These are phyloP conservation scores for Suillus weaverae DNA, from an alignment of 768 basidiomycete species.

Conservation along the genomic window DNA sequence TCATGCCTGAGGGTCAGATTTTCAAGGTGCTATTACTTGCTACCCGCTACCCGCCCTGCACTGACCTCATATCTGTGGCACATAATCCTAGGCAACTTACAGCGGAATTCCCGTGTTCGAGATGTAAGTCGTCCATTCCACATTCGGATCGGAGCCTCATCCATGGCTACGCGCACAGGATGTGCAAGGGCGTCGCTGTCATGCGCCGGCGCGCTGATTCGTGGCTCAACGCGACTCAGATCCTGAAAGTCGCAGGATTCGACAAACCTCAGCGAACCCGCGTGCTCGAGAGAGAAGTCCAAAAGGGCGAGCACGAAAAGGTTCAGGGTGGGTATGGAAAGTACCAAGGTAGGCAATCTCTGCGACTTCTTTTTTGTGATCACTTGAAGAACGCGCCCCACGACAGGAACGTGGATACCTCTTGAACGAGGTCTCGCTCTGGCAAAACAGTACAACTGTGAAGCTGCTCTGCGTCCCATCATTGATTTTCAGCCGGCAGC, in stretches of 20 bases:
- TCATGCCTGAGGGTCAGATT: slow-evolving; percentile 83
- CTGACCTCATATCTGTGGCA: slow-evolving; percentile 11
- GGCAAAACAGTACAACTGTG: slow-evolving; percentile 92
- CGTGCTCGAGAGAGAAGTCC: slow-evolving; percentile 95
- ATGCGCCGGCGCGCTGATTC: slow-evolving; percentile 96
- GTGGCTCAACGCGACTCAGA: slow-evolving; percentile 99
- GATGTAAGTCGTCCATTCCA: slow-evolving; percentile 60
- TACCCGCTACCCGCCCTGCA: background rate
- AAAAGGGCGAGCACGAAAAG: slow-evolving; percentile 98
- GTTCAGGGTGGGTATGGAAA: slow-evolving; percentile 99
- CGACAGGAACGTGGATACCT: slow-evolving; percentile 95
- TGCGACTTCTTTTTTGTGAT: slow-evolving; percentile 10
- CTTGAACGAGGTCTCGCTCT: slow-evolving; percentile 84
- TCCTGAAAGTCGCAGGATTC: slow-evolving; percentile 98
- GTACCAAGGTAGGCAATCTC: slow-evolving; percentile 81
- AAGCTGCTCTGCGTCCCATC: slow-evolving; percentile 82
- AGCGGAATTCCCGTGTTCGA: slow-evolving; percentile 93
- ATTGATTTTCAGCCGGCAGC: slow-evolving; percentile 91
- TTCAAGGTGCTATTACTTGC: slow-evolving; percentile 64
- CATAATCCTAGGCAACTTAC: slow-evolving; percentile 70
- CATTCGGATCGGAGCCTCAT: slow-evolving; percentile 36
- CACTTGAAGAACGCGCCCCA: background rate
- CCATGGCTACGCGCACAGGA: slow-evolving; percentile 57
- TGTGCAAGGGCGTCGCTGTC: slow-evolving; percentile 94
- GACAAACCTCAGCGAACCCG: slow-evolving; percentile 98